phyloP scores from a whole-genome alignment of 352 stramenopile genomes.

The Phytophthora nicotianae region DNA sequence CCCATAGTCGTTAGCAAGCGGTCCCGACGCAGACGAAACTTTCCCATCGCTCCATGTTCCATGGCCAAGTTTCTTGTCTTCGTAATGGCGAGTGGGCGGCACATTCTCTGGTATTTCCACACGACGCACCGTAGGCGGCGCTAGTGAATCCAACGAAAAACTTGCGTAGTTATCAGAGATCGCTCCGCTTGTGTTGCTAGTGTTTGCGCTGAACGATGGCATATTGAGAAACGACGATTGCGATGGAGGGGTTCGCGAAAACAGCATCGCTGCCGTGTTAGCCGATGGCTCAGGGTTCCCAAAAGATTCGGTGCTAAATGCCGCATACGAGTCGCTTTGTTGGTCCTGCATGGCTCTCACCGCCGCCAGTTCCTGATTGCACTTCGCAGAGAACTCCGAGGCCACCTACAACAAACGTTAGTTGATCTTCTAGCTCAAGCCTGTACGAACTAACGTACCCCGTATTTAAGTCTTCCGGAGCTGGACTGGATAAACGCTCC shows the following conservation, averaged over 20 bases:
- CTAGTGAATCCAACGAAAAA: conserved; percentile 51
- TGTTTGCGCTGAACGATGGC: background rate
- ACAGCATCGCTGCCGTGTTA: conserved; percentile 44
- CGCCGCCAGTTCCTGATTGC: conserved; percentile 57
- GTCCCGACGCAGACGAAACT: background rate
- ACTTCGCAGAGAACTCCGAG: conserved; percentile 55
- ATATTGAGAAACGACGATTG: conserved; percentile 13
- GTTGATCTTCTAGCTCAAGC: background rate
- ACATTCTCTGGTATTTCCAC: conserved; percentile 4
- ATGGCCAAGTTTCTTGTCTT: conserved; percentile 3
- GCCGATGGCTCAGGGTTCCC: conserved; percentile 20
- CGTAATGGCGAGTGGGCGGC: background rate
- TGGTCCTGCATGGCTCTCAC: conserved; percentile 51
- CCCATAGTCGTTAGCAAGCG: conserved; percentile 45
- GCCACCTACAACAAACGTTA: conserved; percentile 41
- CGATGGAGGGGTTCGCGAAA: conserved; percentile 44
- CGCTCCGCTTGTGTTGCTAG: background rate
- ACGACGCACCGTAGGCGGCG: conserved; percentile 28
- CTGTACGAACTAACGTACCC: conserved; percentile 36
- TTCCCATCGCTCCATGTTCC: background rate
- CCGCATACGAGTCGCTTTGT: conserved; percentile 64
- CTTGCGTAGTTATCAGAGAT: conserved; percentile 48
- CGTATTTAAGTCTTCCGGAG: conserved; percentile 58
- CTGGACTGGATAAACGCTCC: conserved; percentile 67
- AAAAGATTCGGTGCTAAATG: conserved; percentile 70